Evolutionary conservation across 78 protist genomes (phyloP), one percentile per base, ranked within the genome.

Genomic region (Speleostelium caveatum): DNA sequence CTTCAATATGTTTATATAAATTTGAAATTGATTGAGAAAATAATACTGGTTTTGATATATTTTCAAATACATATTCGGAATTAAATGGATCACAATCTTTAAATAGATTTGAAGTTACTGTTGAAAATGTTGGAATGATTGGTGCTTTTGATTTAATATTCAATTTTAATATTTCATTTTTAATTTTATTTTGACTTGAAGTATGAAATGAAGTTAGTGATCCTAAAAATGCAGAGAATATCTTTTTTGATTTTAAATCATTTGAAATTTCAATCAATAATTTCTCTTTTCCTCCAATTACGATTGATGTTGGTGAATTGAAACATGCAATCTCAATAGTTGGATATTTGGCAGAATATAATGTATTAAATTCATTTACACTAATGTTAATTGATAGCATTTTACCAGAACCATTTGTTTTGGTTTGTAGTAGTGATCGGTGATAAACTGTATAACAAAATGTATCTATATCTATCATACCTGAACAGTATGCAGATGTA

Each of bases 391-490:
- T 53, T 17, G 75, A 61, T 36, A 86, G 45, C 92, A 86, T 86
- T 51, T 79, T 62, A 38, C 92, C 92, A 30, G 56, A n/a, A 21
- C 92, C 92, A 51, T 58, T 56, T n/a, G 79, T 63, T 35, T 32
- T 59, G 33, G 49, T 33, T 30, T 86, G 92, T 22, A 35, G 21
- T 26, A 22, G 26, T 3, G 60, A 24, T 36, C 92, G 32, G 2
- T 8, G 0, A 49, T 73, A 51, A 28, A 73, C 63, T 17, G 72
- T 32, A 16, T 53, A 2, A 22, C 21, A 16, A 16, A 58, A 4
- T 36, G 26, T 28, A 22, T 41, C 61, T 53, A 85, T 53, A 22
- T 58, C n/a, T 2, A 85, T 35, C 8, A 10, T 12, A 17, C 91
- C 91, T n/a, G 74, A 33, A 36, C 10, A 26, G 22, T 41, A 68